Percentiles rank a stretch among this genome's conserved stretches.
Conservation (phyloP, 129 eudicot genomes). For the sunflower (Helianthus annuus) region HanXRQr2.0-SUNRISE NC_035439.2:117411485-117411984, state of each 20-base stretch:
- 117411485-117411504: slow-evolving; percentile 6
- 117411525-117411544: slow-evolving; percentile 49
- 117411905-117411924: not conserved
- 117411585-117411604: slow-evolving; percentile 64
- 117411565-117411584: slow-evolving; percentile 46
- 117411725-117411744: slow-evolving; percentile 30
- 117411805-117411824: slow-evolving; percentile 59
- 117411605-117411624: slow-evolving; percentile 43
- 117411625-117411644: slow-evolving; percentile 38
- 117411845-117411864: slow-evolving; percentile 41
- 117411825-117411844: slow-evolving; percentile 64
- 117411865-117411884: slow-evolving; percentile 16
- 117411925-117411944: slow-evolving; percentile 80
- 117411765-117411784: slow-evolving; percentile 9
- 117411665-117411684: slow-evolving; percentile 65
- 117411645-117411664: slow-evolving; percentile 47
- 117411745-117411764: slow-evolving; percentile 24
- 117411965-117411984: slow-evolving; percentile 95
- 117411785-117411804: slow-evolving; percentile 71
- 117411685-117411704: slow-evolving; percentile 66
- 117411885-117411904: not conserved
- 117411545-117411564: slow-evolving; percentile 17
- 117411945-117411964: slow-evolving; percentile 95
- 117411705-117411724: slow-evolving; percentile 43
- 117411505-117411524: slow-evolving; percentile 26